Conservation (phyloP, 2,329 filamentous ascomycete genomes). For the Metarhizium robertsii region DNA sequence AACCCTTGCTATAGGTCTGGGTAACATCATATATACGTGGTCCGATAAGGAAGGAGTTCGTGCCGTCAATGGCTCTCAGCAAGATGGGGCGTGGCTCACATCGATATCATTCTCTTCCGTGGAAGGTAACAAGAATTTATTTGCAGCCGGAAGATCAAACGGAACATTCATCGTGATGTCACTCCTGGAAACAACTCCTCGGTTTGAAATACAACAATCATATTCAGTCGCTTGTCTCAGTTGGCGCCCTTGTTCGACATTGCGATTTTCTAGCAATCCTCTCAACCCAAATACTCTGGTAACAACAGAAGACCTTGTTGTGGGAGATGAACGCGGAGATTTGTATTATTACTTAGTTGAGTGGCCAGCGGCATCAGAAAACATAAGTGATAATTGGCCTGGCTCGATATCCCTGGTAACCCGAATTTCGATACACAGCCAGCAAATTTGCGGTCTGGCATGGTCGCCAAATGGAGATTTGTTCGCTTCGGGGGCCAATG, state of each 20-base stretch:
- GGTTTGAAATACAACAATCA: constrained; percentile 67
- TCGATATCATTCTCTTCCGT: constrained; percentile 84
- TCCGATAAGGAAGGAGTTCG: constrained; percentile 62
- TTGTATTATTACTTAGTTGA: constrained; percentile 87
- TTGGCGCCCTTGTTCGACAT: constrained; percentile 60
- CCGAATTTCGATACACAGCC: constrained; percentile 67
- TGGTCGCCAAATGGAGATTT: constrained; percentile 70
- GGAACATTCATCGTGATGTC: constrained; percentile 72
- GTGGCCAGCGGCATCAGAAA: constrained; percentile 62
- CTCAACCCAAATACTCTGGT: constrained; percentile 40
- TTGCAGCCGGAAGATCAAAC: constrained; percentile 76
- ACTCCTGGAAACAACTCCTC: constrained; percentile 56
- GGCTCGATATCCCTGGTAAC: constrained; percentile 71
- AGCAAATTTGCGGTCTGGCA: constrained; percentile 88
- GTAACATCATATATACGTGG: constrained; percentile 77
- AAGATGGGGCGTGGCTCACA: constrained; percentile 50
- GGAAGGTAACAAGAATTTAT: constrained; percentile 64
- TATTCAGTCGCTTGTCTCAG: constrained; percentile 68
- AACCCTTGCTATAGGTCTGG: constrained; percentile 76
- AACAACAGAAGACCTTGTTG: constrained; percentile 71
- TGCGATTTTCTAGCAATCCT: constrained; percentile 42
- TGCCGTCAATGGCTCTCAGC: constrained; percentile 28
- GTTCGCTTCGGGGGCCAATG: constrained; percentile 86
- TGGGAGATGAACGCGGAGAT: constrained; percentile 75
- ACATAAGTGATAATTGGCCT: constrained; percentile 58